phyloP scores from a whole-genome alignment of 768 basidiomycete genomes.

The Amanita pallidorosea region DNA sequence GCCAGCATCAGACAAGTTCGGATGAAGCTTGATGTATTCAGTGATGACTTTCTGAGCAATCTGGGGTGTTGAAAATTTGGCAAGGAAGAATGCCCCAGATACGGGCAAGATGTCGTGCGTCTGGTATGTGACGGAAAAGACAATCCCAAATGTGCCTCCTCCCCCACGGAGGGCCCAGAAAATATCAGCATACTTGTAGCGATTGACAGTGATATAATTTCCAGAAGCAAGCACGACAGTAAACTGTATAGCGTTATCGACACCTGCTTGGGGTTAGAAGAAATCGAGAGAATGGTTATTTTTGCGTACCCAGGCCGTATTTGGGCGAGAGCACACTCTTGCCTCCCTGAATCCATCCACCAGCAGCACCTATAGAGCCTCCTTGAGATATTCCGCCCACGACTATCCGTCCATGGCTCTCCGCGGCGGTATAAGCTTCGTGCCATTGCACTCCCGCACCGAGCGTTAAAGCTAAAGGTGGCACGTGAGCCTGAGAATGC shows the following conservation, averaged over 20 bases:
- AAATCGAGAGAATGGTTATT: no score
- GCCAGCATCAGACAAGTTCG: slow-evolving; percentile 26
- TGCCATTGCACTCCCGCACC: slow-evolving; percentile 36
- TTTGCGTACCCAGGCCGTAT: background rate
- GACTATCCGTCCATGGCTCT: slow-evolving; percentile 10
- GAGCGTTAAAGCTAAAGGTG: slow-evolving; percentile 19
- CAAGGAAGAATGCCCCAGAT: slow-evolving; percentile 9
- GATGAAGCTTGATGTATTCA: slow-evolving; percentile 23
- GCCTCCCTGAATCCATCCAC: slow-evolving; percentile 23
- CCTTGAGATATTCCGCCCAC: no score
- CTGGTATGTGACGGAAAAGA: slow-evolving; percentile 33
- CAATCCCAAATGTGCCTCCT: slow-evolving; percentile 39
- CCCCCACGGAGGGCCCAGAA: slow-evolving; percentile 26
- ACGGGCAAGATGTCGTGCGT: slow-evolving; percentile 25
- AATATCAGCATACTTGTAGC: slow-evolving; percentile 28
- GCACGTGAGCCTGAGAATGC: no score
- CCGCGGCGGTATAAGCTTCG: slow-evolving; percentile 29
- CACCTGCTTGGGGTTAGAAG: slow-evolving; percentile 17
- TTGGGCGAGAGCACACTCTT: slow-evolving; percentile 12
- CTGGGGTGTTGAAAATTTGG: slow-evolving; percentile 6
- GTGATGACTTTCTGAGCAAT: slow-evolving; percentile 19
- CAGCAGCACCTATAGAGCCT: no score
- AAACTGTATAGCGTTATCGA: slow-evolving; percentile 38
- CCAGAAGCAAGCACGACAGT: slow-evolving; percentile 31
- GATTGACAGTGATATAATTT: slow-evolving; percentile 26